These are phyloP conservation scores for Rhizopus arrhizus DNA, from an alignment of 371 early-diverging fungal genomes.

Conservation along the genomic window DNA sequence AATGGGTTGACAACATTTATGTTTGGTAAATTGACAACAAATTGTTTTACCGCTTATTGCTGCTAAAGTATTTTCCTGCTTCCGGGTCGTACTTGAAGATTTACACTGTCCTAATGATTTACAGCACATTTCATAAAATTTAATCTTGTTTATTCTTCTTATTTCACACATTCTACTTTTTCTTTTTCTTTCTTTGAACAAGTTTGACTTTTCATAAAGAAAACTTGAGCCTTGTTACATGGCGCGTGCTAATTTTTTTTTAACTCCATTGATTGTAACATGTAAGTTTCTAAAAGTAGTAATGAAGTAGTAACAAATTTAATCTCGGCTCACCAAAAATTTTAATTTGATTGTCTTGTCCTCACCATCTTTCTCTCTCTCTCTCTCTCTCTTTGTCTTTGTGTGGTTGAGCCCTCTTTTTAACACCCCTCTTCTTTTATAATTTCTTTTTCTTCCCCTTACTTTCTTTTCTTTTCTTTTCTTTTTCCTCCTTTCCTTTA, in stretches of 20 bases:
- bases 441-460: neutral
- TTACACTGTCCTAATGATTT: too few species aligned
- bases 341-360: slow-evolving; percentile 4
- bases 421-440: neutral
- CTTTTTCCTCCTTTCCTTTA: neutral
- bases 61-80: too few species aligned
- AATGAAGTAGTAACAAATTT: slow-evolving; percentile 4
- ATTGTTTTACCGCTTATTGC: too few species aligned
- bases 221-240: neutral
- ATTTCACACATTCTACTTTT: too few species aligned
- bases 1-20: too few species aligned
- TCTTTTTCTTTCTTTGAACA: too few species aligned
- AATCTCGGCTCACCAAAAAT: slow-evolving; percentile 9
- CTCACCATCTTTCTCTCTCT: neutral
- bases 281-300: neutral
- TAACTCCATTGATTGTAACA: neutral
- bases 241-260: neutral
- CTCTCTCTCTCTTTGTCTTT: neutral
- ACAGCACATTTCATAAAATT: too few species aligned
- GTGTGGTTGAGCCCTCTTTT: too few species aligned
- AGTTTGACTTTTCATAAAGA: neutral
- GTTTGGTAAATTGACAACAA: too few species aligned
- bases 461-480: neutral
- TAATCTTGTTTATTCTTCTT: too few species aligned
- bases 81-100: too few species aligned